These are phyloP conservation scores for Saccharomycopsis babjevae DNA, from an alignment of 805 yeast species.

Conservation along the genomic window DNA sequence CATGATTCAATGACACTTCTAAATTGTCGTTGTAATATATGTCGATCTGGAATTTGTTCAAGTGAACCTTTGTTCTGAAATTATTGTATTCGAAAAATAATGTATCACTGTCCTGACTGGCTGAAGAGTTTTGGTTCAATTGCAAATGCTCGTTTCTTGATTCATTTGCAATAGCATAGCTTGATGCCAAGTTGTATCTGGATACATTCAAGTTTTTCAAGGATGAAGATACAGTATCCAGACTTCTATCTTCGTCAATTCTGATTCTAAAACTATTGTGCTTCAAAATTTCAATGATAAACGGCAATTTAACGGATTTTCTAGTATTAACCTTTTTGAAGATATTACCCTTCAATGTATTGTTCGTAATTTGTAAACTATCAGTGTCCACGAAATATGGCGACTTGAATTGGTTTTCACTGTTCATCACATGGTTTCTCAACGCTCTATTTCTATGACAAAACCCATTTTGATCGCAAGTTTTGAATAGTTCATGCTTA, in stretches of 20 bases:
- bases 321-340: conserved; percentile 36
- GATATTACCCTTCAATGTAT: conserved; percentile 34
- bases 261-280: conserved; percentile 52
- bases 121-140: conserved; percentile 11
- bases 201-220: conserved; percentile 28
- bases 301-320: conserved; percentile 38
- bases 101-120: conserved; percentile 17
- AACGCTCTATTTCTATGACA: conserved; percentile 71
- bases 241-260: conserved; percentile 51
- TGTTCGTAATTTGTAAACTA: conserved; percentile 24
- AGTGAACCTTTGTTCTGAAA: conserved; percentile 34
- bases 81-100: conserved; percentile 31
- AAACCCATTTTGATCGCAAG: conserved; percentile 73
- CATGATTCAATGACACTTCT: conserved; percentile 56
- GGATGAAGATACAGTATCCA: conserved; percentile 19
- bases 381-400: conserved; percentile 34
- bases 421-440: conserved; percentile 32
- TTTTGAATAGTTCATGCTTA: conserved; percentile 61
- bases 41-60: conserved; percentile 41
- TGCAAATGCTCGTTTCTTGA: conserved; percentile 21
- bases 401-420: conserved; percentile 24
- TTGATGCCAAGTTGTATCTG: conserved; percentile 50
- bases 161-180: conserved; percentile 42
- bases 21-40: conserved; percentile 35
- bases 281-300: conserved; percentile 45